phyloP scores from a whole-genome alignment of 2,329 filamentous ascomycete species.

The Fusarium sp. region DNA sequence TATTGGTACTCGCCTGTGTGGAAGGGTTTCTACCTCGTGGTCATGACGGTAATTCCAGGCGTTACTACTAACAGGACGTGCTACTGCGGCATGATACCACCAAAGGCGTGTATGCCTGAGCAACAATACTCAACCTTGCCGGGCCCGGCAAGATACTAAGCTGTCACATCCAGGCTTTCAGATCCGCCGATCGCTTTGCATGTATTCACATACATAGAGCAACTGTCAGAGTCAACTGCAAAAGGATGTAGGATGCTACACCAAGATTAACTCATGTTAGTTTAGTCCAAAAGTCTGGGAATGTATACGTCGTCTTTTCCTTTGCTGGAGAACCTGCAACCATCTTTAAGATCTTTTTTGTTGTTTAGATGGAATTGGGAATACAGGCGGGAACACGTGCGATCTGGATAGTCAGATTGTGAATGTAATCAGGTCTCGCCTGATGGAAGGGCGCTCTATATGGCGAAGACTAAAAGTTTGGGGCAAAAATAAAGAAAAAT shows the following conservation, averaged over 20 bases:
- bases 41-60: no score
- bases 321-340: neutral
- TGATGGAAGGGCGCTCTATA: neutral
- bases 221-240: neutral
- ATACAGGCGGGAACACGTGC: neutral
- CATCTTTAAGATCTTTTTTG: neutral
- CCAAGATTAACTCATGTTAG: neutral
- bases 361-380: neutral
- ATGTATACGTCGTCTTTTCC: no score
- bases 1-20: no score
- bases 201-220: neutral
- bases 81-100: no score
- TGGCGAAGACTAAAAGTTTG: neutral
- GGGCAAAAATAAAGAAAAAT: conserved; percentile 3
- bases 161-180: neutral
- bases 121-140: neutral
- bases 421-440: neutral
- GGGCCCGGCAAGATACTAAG: neutral
- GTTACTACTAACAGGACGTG: no score
- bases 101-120: no score
- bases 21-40: no score
- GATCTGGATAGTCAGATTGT: neutral
- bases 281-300: conserved; percentile 7
- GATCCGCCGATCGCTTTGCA: neutral
- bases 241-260: neutral